A percentile compares a stretch with the other conserved stretches of the same genome.
These are phyloP conservation scores for Coemansia sp. DNA, from an alignment of 192 early-diverging fungal species.

Conservation along the genomic window DNA sequence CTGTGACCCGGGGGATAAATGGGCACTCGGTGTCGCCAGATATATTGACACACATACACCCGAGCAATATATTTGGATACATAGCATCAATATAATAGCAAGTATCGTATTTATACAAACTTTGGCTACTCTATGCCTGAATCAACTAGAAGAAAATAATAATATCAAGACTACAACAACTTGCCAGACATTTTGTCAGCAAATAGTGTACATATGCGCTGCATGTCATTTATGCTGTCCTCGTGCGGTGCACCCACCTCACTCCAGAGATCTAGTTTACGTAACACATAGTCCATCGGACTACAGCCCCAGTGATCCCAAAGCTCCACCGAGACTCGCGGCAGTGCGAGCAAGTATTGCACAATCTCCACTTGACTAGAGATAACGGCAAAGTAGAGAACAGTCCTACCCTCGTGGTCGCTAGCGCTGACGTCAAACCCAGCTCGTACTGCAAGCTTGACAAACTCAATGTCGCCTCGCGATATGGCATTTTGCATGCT, in stretches of 20 bases:
- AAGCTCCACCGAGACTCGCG: conserved; percentile 28
- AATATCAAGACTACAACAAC: not conserved
- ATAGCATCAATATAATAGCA: not conserved
- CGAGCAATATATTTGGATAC: not conserved
- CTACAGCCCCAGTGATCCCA: conserved; percentile 54
- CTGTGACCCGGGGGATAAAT: not conserved
- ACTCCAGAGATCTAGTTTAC: conserved; percentile 50
- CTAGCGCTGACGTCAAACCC: conserved; percentile 39
- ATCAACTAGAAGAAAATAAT: not conserved
- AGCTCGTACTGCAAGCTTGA: conserved; percentile 49
- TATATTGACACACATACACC: not conserved
- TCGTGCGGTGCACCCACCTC: conserved; percentile 46
- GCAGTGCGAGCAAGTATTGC: conserved; percentile 38
- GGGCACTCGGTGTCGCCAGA: conserved; percentile 6
- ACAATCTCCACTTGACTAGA: conserved; percentile 52
- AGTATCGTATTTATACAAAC: not conserved
- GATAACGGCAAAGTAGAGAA: conserved; percentile 50
- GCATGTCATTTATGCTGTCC: conserved; percentile 50
- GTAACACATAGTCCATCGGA: conserved; percentile 49
- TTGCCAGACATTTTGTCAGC: conserved; percentile 16
- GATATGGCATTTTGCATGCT: conserved; percentile 54
- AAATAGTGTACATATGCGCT: conserved; percentile 48
- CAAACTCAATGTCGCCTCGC: conserved; percentile 52
- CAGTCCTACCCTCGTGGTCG: conserved; percentile 50
- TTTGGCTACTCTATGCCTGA: not conserved